phyloP scores from a whole-genome alignment of 345 rosid genomes.

The Cardamine resedifolia region DNA sequence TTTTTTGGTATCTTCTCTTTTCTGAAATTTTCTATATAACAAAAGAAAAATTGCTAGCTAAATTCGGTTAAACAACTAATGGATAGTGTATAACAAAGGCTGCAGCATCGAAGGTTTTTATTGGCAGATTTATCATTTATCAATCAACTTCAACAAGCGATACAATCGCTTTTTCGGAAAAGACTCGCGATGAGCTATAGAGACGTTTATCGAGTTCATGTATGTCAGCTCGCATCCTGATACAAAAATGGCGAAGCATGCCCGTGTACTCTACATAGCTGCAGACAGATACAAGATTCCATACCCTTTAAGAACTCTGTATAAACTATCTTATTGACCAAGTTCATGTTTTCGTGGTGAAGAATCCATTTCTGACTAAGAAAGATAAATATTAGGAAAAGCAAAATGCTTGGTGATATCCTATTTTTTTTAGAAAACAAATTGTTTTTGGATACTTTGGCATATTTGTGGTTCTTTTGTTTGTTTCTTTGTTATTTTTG shows the following conservation, averaged over 20 bases:
- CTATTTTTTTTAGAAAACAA: too few species aligned
- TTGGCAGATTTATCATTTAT: not conserved
- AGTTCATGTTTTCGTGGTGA: too few species aligned
- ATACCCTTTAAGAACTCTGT: slow-evolving; percentile 14
- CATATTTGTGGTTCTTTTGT: too few species aligned
- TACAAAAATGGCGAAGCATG: too few species aligned
- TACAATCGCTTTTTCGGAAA: not conserved
- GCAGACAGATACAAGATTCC: slow-evolving; percentile 8
- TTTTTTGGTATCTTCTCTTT: not conserved
- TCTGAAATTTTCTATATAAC: not conserved
- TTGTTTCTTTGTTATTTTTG: too few species aligned
- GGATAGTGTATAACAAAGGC: not conserved
- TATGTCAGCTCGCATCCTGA: not conserved
- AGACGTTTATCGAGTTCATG: not conserved
- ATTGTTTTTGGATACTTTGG: too few species aligned
- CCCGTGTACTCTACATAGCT: not conserved
- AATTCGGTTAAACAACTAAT: not conserved
- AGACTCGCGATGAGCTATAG: slow-evolving; percentile 10
- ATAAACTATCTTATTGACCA: not conserved
- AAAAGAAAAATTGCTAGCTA: not conserved
- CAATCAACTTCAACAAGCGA: not conserved
- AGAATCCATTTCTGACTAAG: too few species aligned
- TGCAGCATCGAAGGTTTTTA: not conserved
- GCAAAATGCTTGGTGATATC: too few species aligned
- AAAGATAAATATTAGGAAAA: too few species aligned